Conservation (phyloP, 148 eudicot species). For the Fallopia convolvulus region DNA sequence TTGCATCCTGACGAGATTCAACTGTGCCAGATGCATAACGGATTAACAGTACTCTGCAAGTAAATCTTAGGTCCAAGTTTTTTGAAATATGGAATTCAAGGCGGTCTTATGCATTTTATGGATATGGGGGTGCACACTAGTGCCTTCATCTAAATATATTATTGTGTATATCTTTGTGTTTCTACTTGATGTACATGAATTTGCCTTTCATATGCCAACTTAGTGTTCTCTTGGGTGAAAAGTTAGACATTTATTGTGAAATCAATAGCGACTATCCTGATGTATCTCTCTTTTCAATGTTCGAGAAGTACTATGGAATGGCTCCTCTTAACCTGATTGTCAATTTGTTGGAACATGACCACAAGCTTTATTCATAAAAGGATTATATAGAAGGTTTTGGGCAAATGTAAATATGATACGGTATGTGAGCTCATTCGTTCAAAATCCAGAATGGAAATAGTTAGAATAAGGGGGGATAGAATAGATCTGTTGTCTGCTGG, state of each 20-base stretch:
- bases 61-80: neutral
- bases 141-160: no score
- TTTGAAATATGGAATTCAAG: neutral
- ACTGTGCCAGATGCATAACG: neutral
- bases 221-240: no score
- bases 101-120: neutral
- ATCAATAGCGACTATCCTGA: neutral
- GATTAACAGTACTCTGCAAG: neutral
- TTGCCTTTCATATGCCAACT: no score
- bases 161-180: no score
- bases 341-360: neutral
- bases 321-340: neutral
- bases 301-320: neutral
- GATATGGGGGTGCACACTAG: neutral
- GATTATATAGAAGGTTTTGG: neutral
- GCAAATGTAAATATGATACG: neutral
- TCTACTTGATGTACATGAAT: no score
- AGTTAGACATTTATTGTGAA: neutral
- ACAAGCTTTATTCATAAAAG: neutral
- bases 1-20: neutral
- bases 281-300: neutral
- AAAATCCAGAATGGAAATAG: no score
- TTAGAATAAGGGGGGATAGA: neutral
- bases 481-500: neutral
- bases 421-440: neutral